Evolutionary conservation across 106 monocot species (phyloP).

Genomic region (Acorus gramineus): DNA sequence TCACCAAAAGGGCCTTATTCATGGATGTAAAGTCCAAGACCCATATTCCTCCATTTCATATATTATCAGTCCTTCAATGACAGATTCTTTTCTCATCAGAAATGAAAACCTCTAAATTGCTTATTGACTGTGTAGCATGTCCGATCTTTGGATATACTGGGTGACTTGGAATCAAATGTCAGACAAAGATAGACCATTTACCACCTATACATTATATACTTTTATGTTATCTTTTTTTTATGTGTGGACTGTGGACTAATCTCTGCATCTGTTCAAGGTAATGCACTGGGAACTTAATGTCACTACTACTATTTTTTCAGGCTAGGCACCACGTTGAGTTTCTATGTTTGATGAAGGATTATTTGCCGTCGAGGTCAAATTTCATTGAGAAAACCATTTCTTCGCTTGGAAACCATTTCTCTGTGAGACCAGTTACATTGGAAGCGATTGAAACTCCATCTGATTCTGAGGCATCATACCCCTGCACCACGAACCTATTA

Average conservation of each 20-base stretch:
- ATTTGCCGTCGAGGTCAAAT: constrained; percentile 43
- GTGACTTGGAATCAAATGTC: too few relatives aligned
- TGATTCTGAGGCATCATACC: not conserved
- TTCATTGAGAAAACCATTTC: constrained; percentile 59
- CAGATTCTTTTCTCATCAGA: not conserved
- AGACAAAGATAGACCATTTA: too few relatives aligned
- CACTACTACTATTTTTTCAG: constrained; percentile 17
- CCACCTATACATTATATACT: too few relatives aligned
- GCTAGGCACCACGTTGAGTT: constrained; percentile 65
- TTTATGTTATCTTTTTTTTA: too few relatives aligned
- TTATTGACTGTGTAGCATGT: too few relatives aligned
- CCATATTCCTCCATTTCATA: too few relatives aligned
- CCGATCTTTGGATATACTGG: too few relatives aligned
- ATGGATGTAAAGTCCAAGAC: too few relatives aligned
- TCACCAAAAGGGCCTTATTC: too few relatives aligned
- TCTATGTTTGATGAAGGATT: constrained; percentile 76
- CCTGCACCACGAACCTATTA: constrained; percentile 34
- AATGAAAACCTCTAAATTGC: not conserved
- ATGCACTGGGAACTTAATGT: too few relatives aligned
- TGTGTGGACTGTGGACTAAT: too few relatives aligned
- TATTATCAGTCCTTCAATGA: not conserved
- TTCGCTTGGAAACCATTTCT: constrained; percentile 45
- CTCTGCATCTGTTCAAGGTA: too few relatives aligned
- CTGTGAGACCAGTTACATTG: constrained; percentile 15
- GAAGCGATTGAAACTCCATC: constrained; percentile 9